A percentile compares a stretch with the other conserved stretches of the same genome.
phyloP scores from a whole-genome alignment of 2,329 filamentous ascomycete genomes.

The Arthroderma sp. region DNA sequence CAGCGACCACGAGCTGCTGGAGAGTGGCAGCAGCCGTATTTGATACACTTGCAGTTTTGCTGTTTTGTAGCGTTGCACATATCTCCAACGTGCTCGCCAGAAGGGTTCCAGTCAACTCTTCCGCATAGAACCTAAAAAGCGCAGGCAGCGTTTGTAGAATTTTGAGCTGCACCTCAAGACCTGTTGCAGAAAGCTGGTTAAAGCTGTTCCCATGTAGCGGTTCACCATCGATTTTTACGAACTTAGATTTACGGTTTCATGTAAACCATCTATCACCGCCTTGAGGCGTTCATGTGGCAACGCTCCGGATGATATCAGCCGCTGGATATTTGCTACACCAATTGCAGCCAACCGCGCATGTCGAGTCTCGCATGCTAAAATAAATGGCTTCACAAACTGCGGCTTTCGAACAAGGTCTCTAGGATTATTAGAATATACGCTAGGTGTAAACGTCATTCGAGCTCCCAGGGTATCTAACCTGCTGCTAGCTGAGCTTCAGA shows the following conservation, averaged over 20 bases:
- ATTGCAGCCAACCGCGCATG: slow-evolving; percentile 84
- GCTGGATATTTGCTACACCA: slow-evolving; percentile 76
- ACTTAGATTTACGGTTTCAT: slow-evolving; percentile 64
- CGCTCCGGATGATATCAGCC: slow-evolving; percentile 69
- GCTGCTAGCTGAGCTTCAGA: slow-evolving; percentile 64
- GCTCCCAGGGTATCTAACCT: slow-evolving; percentile 34
- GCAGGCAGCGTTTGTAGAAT: slow-evolving; percentile 86
- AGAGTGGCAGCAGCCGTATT: slow-evolving; percentile 94
- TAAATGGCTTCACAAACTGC: slow-evolving; percentile 82
- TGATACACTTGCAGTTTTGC: slow-evolving; percentile 85
- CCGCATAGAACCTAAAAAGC: slow-evolving; percentile 76
- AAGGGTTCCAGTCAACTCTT: slow-evolving; percentile 65
- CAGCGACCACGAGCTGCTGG: slow-evolving; percentile 80
- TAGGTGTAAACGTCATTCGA: slow-evolving; percentile 2
- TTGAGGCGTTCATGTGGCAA: slow-evolving; percentile 66
- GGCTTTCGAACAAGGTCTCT: slow-evolving; percentile 69
- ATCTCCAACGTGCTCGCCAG: slow-evolving; percentile 75
- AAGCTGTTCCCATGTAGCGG: background rate
- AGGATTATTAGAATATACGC: slow-evolving; percentile 16
- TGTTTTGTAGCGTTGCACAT: slow-evolving; percentile 79
- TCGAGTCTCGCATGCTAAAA: slow-evolving; percentile 80
- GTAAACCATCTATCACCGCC: slow-evolving; percentile 77
- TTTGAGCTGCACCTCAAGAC: slow-evolving; percentile 84
- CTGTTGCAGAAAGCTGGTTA: slow-evolving; percentile 24
- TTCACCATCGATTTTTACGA: slow-evolving; percentile 19